These are phyloP conservation scores for Termitomyces sp. DNA, from an alignment of 768 basidiomycete genomes.

Conservation along the genomic window DNA sequence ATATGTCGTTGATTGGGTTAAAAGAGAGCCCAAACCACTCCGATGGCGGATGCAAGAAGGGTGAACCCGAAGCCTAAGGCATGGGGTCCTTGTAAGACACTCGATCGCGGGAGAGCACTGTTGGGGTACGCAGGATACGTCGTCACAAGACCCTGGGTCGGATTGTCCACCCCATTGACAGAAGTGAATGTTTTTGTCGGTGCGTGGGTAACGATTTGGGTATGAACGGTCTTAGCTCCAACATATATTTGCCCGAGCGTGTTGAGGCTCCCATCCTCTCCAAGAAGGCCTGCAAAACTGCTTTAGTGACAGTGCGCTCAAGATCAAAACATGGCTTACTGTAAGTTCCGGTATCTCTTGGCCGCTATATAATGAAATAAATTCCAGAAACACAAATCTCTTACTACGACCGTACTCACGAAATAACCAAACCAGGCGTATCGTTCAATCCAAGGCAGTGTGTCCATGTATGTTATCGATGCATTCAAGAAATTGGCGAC, in stretches of 20 bases:
- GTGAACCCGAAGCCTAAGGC: slow-evolving; percentile 7
- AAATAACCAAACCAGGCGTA: slow-evolving; percentile 64
- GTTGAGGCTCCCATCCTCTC: slow-evolving; percentile 41
- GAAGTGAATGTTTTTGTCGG: slow-evolving; percentile 28
- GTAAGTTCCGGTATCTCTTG: slow-evolving; percentile 34
- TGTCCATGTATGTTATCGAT: slow-evolving; percentile 53
- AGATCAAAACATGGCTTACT: slow-evolving; percentile 27
- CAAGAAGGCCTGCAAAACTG: slow-evolving; percentile 34
- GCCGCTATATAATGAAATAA: slow-evolving; percentile 29
- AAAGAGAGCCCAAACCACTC: slow-evolving; percentile 13
- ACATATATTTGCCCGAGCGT: slow-evolving; percentile 42
- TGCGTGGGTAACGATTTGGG: slow-evolving; percentile 25
- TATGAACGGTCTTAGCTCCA: slow-evolving; percentile 42
- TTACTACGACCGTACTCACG: slow-evolving; percentile 28
- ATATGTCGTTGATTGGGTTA: background rate
- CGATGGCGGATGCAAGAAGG: slow-evolving; percentile 12
- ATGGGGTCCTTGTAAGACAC: slow-evolving; percentile 6
- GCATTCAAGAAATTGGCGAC: slow-evolving; percentile 54
- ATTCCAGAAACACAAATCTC: slow-evolving; percentile 8
- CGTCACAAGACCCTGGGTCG: slow-evolving; percentile 32
- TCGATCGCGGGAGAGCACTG: slow-evolving; percentile 13
- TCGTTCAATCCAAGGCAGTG: slow-evolving; percentile 53
- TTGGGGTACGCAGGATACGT: slow-evolving; percentile 26
- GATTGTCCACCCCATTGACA: slow-evolving; percentile 32
- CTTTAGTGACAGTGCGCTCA: background rate